Evolutionary conservation across 2,329 filamentous ascomycete species (phyloP), one percentile per base, ranked within the genome.

Genomic region (Fusarium sororula): DNA sequence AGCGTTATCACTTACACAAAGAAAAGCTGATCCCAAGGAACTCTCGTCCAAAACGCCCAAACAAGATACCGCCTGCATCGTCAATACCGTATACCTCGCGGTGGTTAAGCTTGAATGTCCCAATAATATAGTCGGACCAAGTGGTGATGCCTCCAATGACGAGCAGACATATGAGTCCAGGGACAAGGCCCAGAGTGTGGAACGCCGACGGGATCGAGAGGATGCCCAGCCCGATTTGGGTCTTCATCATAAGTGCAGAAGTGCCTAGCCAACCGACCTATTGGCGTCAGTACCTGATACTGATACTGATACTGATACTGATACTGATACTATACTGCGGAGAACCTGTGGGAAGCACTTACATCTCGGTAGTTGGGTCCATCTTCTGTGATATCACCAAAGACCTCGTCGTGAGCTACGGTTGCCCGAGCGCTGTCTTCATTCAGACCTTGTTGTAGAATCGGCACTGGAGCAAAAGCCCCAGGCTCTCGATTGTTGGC

Each of bases 71-170:
- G 26, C 86, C 87, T 2, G 85, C 87, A 70, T 89, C 87, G 60
- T 88, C 87, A 63, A 89, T 87, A 44, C 86, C 83, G 73, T 89
- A 89, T 2, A 89, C 85, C 50, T 86, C 82, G 3, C 83, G 83
- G 71, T 89, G 87, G 24, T 80, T 79, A 26, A 86, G 75, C 76
- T 89, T 89, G 80, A 89, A 89, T 15, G 81, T 78, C 17, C 85
- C 86, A 15, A 87, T 80, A 28, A 87, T 84, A 69, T 85, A 87
- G 66, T 83, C 82, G 8, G 85, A 86, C 86, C 86, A 87, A 1
- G 84, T 86, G 0, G 85, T 87, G 72, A 87, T 85, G 32, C 50
- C 70, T 5, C 81, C 84, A 48, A 87, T 82, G 10, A 75, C 62
- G 6, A 82, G 55, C 7, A 88, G 79, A 48, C 82, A 82, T 32